Evolutionary conservation across 2,329 filamentous ascomycete genomes (phyloP), one percentile per base, ranked within the genome.

Genomic region (Cladosporium sp.): DNA sequence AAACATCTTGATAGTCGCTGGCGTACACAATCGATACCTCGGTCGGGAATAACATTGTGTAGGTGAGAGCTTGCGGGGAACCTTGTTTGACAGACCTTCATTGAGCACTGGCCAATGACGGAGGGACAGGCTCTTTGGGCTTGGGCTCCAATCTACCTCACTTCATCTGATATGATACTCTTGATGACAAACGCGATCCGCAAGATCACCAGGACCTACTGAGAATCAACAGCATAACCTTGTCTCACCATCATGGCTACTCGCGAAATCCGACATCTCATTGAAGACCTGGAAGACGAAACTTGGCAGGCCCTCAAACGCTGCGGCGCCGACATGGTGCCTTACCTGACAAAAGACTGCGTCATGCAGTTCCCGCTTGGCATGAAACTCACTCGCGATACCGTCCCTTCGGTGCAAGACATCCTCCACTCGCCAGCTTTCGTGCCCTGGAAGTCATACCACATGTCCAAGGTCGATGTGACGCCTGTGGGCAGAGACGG

Each of bases 271-370:
- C 60, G 60, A 23, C 60, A 62, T 23, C 60, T 62, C 21, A 40
- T 62, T 16, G 60, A 62, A 16, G 68, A 68, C 46, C 68, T 74
- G 5, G 73, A 74, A 67, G 71, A 73, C 55, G 68, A 67, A 35
- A 74, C 73, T n/a, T 74, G 73, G 73, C 67, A 68, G 60, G 73
- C 72, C 2, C 67, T 74, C 6, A 67, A 72, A 65, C 64, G 66
- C 5, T 64, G 64, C 3, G 73, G 73, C 37, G 55, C 62, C 29
- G 73, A 66, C 31, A 67, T 74, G 23, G 62, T 72, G 6, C 71
- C 73, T 37, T 74, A 69, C 61, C 62, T 74, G 26, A 67, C 72
- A 5, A 67, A 65, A 18, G 73, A 74, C 65, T 70, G 69, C 52
- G 71, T 74, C 46, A 72, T 74, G 69, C 69, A 69, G 49, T 71